A percentile compares a stretch with the other conserved stretches of the same genome.
These are phyloP conservation scores for Bertia moriformis DNA, from an alignment of 2,329 filamentous ascomycete species.

Conservation along the genomic window DNA sequence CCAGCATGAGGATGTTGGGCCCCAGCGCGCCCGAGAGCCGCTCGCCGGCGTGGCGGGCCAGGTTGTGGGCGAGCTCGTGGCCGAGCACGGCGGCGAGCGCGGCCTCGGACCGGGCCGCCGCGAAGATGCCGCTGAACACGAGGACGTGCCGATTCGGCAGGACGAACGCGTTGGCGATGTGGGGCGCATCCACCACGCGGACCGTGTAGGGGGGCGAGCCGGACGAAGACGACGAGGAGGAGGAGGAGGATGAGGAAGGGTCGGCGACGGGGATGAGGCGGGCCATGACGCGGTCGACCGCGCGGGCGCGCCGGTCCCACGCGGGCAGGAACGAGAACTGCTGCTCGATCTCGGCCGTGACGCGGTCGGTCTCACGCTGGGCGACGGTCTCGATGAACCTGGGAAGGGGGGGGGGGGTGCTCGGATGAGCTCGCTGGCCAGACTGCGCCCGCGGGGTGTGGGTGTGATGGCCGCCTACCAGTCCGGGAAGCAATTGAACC, in stretches of 20 bases:
- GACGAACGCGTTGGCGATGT: constrained; percentile 60
- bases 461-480: too few relatives aligned
- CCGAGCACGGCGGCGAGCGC: constrained; percentile 62
- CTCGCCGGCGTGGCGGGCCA: constrained; percentile 56
- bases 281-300: constrained; percentile 50
- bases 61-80: constrained; percentile 68
- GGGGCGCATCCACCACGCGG: constrained; percentile 54
- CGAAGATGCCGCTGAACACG: constrained; percentile 59
- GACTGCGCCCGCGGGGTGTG: too few relatives aligned
- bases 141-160: constrained; percentile 69
- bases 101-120: constrained; percentile 51
- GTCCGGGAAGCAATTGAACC: constrained; percentile 57
- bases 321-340: constrained; percentile 41
- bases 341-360: constrained; percentile 36
- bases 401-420: too few relatives aligned
- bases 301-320: constrained; percentile 36
- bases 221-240: too few relatives aligned
- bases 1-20: constrained; percentile 33
- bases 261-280: constrained; percentile 55
- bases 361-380: constrained; percentile 35
- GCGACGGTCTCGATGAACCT: constrained; percentile 37
- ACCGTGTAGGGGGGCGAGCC: constrained; percentile 52
- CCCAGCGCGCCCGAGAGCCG: constrained; percentile 36
- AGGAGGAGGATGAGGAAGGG: too few relatives aligned
- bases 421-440: too few relatives aligned